Conservation (phyloP, 352 stramenopile genomes). For the Hyaloperonospora arabidopsidis region DNA sequence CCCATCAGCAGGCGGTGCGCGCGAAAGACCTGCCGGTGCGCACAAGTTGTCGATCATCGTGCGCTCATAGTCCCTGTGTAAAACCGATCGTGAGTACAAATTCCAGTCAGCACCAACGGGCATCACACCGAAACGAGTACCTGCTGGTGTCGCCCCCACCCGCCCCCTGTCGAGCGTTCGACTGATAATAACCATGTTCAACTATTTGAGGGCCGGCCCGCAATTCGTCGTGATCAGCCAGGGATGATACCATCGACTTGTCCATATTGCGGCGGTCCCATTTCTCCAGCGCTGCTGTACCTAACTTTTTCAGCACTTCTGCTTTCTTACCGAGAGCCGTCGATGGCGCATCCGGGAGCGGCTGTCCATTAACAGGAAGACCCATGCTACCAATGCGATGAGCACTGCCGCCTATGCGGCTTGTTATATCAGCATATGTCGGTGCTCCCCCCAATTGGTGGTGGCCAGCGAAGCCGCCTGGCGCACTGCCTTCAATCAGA, state of each 20-base stretch:
- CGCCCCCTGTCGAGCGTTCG: slow-evolving; percentile 48
- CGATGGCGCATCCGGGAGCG: slow-evolving; percentile 33
- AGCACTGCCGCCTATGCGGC: slow-evolving; percentile 36
- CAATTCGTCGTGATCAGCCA: slow-evolving; percentile 80
- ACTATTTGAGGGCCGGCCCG: slow-evolving; percentile 52
- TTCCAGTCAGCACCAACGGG: slow-evolving; percentile 1
- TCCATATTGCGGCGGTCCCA: slow-evolving; percentile 87
- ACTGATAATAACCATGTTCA: slow-evolving; percentile 71
- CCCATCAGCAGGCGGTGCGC: slow-evolving; percentile 63
- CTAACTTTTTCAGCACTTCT: slow-evolving; percentile 77
- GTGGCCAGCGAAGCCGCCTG: slow-evolving; percentile 17
- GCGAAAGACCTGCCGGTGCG: slow-evolving; percentile 60
- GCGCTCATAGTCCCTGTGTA: slow-evolving; percentile 68
- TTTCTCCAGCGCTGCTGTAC: slow-evolving; percentile 63
- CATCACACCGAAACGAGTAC: slow-evolving; percentile 21
- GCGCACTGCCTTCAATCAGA: slow-evolving; percentile 10
- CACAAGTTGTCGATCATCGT: slow-evolving; percentile 81
- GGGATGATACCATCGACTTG: slow-evolving; percentile 84
- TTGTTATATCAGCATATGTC: slow-evolving; percentile 52
- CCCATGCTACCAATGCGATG: slow-evolving; percentile 39
- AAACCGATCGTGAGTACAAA: slow-evolving; percentile 4
- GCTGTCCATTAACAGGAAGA: slow-evolving; percentile 42
- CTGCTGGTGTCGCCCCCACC: slow-evolving; percentile 68
- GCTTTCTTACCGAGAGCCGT: slow-evolving; percentile 70
- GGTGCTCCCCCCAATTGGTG: slow-evolving; percentile 18